phyloP scores from a whole-genome alignment of 352 stramenopile species.

The Globisporangium middletonii region DNA sequence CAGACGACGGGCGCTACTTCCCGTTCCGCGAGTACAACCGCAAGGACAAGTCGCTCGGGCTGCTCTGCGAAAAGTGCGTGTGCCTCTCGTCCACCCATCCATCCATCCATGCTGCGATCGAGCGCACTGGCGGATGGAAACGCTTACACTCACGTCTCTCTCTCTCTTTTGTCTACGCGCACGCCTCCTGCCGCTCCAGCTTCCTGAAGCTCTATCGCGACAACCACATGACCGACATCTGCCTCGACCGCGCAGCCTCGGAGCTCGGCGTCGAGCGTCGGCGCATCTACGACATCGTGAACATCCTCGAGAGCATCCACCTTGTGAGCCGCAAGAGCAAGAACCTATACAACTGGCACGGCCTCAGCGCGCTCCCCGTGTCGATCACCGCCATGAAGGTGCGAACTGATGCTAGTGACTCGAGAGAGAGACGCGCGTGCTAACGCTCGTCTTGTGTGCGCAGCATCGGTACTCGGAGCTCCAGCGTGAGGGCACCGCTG shows the following conservation, averaged over 20 bases:
- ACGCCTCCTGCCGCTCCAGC: conserved; percentile 16
- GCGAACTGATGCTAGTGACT: background rate
- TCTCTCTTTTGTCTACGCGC: background rate
- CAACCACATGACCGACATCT: conserved; percentile 69
- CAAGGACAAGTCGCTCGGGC: conserved; percentile 82
- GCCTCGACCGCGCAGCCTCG: conserved; percentile 54
- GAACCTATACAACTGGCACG: conserved; percentile 94
- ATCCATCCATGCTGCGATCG: background rate
- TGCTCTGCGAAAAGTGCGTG: conserved; percentile 82
- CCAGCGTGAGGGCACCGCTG: conserved; percentile 18
- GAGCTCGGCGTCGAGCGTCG: conserved; percentile 89
- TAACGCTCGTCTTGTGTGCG: background rate
- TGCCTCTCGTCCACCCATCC: background rate
- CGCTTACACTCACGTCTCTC: background rate
- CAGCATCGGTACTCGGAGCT: conserved; percentile 43
- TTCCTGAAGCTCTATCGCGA: conserved; percentile 74
- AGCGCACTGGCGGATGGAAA: background rate
- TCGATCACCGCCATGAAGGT: conserved; percentile 77
- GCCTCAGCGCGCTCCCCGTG: conserved; percentile 50
- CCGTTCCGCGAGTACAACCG: conserved; percentile 84
- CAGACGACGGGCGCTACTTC: conserved; percentile 42
- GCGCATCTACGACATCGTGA: conserved; percentile 98
- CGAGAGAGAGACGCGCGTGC: background rate
- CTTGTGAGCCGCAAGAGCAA: conserved; percentile 95
- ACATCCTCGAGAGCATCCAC: conserved; percentile 95